phyloP scores from a whole-genome alignment of 345 rosid species.

The Camelina laxa region DNA sequence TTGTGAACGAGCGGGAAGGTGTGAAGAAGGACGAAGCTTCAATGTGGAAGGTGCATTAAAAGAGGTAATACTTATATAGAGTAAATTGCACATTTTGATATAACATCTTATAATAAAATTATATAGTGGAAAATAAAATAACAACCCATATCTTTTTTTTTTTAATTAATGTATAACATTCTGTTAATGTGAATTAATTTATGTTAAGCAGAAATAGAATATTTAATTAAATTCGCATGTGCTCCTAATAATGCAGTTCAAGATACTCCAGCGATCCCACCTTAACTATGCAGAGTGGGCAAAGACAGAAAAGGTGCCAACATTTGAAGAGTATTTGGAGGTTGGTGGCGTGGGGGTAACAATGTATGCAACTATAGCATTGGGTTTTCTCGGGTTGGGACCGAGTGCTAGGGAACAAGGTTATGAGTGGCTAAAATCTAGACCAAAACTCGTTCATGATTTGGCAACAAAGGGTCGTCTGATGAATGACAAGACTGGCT shows the following conservation, averaged over 20 bases:
- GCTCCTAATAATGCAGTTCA: not conserved
- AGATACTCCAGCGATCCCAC: not conserved
- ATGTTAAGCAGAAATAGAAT: too few species aligned
- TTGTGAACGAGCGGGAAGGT: not conserved
- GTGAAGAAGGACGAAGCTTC: not conserved
- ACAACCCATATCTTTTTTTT: too few species aligned
- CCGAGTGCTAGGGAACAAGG: not conserved
- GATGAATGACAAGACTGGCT: not conserved
- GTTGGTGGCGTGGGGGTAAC: not conserved
- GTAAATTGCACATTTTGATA: not conserved
- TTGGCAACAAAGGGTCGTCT: not conserved
- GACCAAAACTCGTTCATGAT: not conserved
- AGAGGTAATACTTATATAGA: not conserved
- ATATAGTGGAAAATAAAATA: too few species aligned
- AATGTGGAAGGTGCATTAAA: not conserved
- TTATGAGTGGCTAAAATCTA: not conserved
- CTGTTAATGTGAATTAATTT: too few species aligned
- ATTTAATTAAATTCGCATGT: not conserved
- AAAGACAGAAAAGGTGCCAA: not conserved
- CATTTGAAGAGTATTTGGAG: conserved; percentile 7
- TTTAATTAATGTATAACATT: too few species aligned
- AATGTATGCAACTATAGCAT: not conserved
- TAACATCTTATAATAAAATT: too few species aligned
- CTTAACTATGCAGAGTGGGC: not conserved
- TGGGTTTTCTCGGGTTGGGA: not conserved